Conservation (phyloP, 768 basidiomycete genomes). For the Calocera cornea region DNA sequence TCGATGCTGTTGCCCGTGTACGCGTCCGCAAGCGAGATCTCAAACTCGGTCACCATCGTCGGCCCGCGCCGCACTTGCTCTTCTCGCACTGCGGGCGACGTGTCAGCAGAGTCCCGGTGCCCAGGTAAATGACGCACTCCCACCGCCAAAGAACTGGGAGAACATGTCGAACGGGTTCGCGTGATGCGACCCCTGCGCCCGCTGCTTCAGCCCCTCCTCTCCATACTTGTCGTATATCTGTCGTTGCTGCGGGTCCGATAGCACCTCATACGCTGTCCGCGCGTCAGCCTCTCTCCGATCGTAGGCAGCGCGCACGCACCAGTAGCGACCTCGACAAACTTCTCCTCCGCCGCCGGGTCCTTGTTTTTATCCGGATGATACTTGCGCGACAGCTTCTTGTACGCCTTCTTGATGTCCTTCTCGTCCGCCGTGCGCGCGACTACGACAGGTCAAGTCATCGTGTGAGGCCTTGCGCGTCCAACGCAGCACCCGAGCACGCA, state of each 20-base stretch:
- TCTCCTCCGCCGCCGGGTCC: slow-evolving; percentile 63
- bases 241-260: slow-evolving; percentile 83
- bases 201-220: slow-evolving; percentile 87
- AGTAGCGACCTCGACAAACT: slow-evolving; percentile 81
- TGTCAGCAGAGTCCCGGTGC: neutral
- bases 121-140: slow-evolving; percentile 36
- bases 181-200: slow-evolving; percentile 46
- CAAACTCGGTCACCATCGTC: slow-evolving; percentile 65
- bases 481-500: slow-evolving; percentile 34
- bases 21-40: slow-evolving; percentile 71
- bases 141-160: slow-evolving; percentile 78
- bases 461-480: slow-evolving; percentile 11
- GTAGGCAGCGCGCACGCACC: slow-evolving; percentile 36
- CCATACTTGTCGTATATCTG: slow-evolving; percentile 90
- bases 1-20: slow-evolving; percentile 23
- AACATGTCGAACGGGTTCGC: slow-evolving; percentile 93
- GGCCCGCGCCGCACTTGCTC: slow-evolving; percentile 65
- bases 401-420: slow-evolving; percentile 80
- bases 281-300: slow-evolving; percentile 6
- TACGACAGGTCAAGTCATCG: slow-evolving; percentile 17
- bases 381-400: slow-evolving; percentile 76
- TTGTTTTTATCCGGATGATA: slow-evolving; percentile 95
- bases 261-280: slow-evolving; percentile 70
- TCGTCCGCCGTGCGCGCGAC: slow-evolving; percentile 70
- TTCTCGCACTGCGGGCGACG: slow-evolving; percentile 18